Conservation (phyloP, 2,329 filamentous ascomycete genomes). For the Phialophora expanda region DNA sequence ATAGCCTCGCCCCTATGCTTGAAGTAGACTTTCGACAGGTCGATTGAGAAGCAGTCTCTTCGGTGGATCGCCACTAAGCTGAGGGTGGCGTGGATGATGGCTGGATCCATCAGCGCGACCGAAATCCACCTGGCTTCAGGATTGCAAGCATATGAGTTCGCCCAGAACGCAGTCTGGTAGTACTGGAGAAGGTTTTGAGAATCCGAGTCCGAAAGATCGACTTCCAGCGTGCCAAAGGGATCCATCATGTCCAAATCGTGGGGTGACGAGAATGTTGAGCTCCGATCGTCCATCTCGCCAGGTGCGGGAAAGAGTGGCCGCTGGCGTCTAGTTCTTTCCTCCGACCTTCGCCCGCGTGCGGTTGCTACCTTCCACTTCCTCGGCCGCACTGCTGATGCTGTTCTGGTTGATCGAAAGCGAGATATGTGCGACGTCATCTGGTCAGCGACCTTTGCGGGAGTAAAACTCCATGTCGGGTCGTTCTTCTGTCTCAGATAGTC, state of each 20-base stretch:
- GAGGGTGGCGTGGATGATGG: constrained; percentile 31
- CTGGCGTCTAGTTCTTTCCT: neutral
- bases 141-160: constrained; percentile 32
- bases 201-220: constrained; percentile 24
- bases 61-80: constrained; percentile 30
- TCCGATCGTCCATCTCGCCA: neutral
- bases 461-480: constrained; percentile 25
- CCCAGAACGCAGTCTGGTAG: constrained; percentile 28
- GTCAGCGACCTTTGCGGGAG: constrained; percentile 23
- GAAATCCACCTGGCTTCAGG: constrained; percentile 32
- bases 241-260: constrained; percentile 29
- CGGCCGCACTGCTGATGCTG: neutral
- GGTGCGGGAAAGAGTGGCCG: constrained; percentile 17
- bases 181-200: constrained; percentile 27
- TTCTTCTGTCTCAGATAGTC: constrained; percentile 28
- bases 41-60: constrained; percentile 24
- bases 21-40: constrained; percentile 26
- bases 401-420: constrained; percentile 24
- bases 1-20: constrained; percentile 32
- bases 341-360: neutral
- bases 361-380: constrained; percentile 11
- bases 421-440: constrained; percentile 26
- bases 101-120: constrained; percentile 27
- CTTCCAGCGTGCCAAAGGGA: constrained; percentile 19
- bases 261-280: neutral